Base-by-base conservation (phyloP, 208 protist genomes). In the Leptomonas seymouri region DNA sequence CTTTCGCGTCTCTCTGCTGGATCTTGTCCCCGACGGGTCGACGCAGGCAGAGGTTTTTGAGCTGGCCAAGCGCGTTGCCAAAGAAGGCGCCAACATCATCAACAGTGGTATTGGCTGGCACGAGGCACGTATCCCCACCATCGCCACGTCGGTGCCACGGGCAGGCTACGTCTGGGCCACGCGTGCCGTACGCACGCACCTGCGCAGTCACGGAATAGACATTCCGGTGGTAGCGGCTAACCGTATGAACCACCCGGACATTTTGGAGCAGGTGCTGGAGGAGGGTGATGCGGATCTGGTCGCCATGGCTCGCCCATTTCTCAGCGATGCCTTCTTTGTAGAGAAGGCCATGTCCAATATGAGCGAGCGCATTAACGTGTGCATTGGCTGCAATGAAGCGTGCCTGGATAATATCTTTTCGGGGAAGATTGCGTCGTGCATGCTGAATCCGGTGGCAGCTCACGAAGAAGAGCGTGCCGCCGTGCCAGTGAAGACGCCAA, bases 71-170 rank as follows among this genome's bases (percentile, higher is more conserved):
- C 78, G 54, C 18, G 51, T 98, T 18, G 81, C 87, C 36, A 71
- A 65, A 28, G 74, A 78, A 36, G 95, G 95, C 18, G 89, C 80
- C 30, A 82, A 94, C 72, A 75, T 98, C 63, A 83, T 98, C 62
- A 98, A 97, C 84, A 98, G 91, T n/a, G 95, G 93, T 64, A 94
- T 98, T 21, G 95, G 95, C 42, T 98, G 96, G 97, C 94, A 98
- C 78, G 97, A 98, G 69, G 93, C 97, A 11, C 90, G 91, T 30
- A 85, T 98, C 30, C 95, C 96, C 49, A 98, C 95, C 25, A 86
- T 98, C 60, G 93, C 91, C 14, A 95, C 93, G 1, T 91, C 72
- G 49, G 96, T 98, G 14, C 96, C 96, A 12, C 86, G 93, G 30
- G 93, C 76, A 2, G 82, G 82, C 30, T 98, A 97, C 77, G 71